Evolutionary conservation across 345 rosid genomes (phyloP).

Genomic region (Gossypioides kirkii): DNA sequence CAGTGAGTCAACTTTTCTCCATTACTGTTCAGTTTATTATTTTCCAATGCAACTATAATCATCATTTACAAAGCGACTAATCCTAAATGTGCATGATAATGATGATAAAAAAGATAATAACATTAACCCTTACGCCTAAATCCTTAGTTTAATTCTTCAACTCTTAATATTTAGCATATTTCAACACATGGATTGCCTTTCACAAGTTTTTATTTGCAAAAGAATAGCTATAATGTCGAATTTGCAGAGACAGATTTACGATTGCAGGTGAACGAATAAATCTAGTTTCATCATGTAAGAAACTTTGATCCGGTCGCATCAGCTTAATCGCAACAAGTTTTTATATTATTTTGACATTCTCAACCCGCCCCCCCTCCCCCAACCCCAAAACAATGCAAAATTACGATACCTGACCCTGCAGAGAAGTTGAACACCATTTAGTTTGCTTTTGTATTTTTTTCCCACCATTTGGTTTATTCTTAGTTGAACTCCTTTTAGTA

Average conservation of each 20-base stretch:
- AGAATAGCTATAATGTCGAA: background rate
- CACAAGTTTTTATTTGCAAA: background rate
- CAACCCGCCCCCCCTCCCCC: background rate
- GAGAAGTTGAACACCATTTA: background rate
- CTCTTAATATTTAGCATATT: background rate
- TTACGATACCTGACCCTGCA: background rate
- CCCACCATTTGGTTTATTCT: slow-evolving; percentile 4
- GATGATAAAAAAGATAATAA: too few species aligned
- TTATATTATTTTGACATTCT: background rate
- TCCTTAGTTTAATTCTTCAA: background rate
- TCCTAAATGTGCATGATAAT: too few species aligned
- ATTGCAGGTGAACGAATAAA: background rate
- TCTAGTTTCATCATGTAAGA: background rate
- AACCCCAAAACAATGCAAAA: background rate
- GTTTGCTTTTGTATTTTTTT: background rate
- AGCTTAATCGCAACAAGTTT: background rate
- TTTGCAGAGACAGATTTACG: background rate
- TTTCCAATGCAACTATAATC: too few species aligned
- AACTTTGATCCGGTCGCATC: background rate
- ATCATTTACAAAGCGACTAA: too few species aligned
- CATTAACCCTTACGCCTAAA: too few species aligned
- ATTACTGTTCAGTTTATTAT: too few species aligned
- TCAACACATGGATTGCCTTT: background rate
- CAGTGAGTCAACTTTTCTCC: too few species aligned
- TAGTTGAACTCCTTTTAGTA: background rate